Conservation (phyloP, 805 yeast genomes). For the Lipomyces sp. region DNA sequence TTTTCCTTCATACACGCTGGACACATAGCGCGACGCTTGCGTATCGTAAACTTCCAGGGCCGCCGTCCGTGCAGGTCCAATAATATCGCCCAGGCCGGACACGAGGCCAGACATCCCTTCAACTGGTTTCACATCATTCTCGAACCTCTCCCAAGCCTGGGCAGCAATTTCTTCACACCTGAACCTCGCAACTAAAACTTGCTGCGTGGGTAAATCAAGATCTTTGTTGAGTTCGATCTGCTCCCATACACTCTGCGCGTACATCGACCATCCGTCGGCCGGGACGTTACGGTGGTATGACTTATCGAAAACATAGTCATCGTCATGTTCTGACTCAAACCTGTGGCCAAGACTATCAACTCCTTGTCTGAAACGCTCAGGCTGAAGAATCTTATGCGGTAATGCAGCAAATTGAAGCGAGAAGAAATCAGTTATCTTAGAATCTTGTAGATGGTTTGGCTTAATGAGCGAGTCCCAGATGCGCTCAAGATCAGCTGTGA, state of each 20-base stretch:
- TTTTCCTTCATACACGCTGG: constrained; percentile 68
- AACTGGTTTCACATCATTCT: constrained; percentile 45
- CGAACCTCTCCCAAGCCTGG: constrained; percentile 55
- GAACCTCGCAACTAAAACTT: constrained; percentile 89
- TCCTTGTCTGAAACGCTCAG: constrained; percentile 67
- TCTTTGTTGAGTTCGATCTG: constrained; percentile 93
- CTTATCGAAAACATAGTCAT: constrained; percentile 58
- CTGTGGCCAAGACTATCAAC: constrained; percentile 67
- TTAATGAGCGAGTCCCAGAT: constrained; percentile 81
- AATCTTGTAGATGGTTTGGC: constrained; percentile 64
- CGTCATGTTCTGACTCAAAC: constrained; percentile 47
- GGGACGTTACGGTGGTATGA: constrained; percentile 86
- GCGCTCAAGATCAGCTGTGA: constrained; percentile 69
- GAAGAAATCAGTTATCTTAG: constrained; percentile 73
- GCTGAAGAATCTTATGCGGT: constrained; percentile 83
- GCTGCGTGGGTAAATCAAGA: constrained; percentile 95
- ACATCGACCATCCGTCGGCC: constrained; percentile 93
- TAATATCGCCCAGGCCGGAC: constrained; percentile 49
- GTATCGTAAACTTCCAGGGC: constrained; percentile 64
- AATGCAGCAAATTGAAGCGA: constrained; percentile 81
- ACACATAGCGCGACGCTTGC: constrained; percentile 76
- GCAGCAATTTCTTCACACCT: constrained; percentile 87
- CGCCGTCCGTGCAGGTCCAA: constrained; percentile 52
- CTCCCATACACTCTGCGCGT: constrained; percentile 90
- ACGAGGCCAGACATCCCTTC: constrained; percentile 43